phyloP scores from a whole-genome alignment of 495 filamentous ascomycete genomes.

The Penicillium arizonense region DNA sequence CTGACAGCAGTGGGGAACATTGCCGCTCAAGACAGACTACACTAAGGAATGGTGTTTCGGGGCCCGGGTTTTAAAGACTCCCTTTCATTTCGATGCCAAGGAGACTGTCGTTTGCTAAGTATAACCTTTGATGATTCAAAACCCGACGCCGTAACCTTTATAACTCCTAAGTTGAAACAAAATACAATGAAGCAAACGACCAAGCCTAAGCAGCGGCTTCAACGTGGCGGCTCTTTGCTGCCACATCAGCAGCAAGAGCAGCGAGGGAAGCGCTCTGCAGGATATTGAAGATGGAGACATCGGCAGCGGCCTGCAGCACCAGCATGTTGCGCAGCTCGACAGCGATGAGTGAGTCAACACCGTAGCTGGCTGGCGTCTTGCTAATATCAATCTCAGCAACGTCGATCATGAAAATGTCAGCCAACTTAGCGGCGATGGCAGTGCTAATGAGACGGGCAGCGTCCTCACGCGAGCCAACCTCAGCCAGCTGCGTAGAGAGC shows the following conservation, averaged over 20 bases:
- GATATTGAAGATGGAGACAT: conserved; percentile 43
- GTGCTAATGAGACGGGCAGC: too few species aligned
- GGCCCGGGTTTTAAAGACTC: too few species aligned
- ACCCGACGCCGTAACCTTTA: too few species aligned
- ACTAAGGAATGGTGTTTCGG: too few species aligned
- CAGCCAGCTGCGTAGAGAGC: conserved; percentile 3
- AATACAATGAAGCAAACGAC: too few species aligned
- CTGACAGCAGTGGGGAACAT: too few species aligned
- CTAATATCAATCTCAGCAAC: conserved; percentile 15
- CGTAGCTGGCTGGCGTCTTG: conserved; percentile 18
- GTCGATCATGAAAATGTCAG: conserved; percentile 15
- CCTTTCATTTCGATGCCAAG: too few species aligned
- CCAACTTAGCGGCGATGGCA: not conserved
- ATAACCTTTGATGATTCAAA: too few species aligned
- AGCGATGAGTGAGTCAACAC: conserved; percentile 36
- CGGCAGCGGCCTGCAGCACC: conserved; percentile 24
- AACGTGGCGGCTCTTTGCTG: not conserved
- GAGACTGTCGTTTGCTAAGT: too few species aligned
- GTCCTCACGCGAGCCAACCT: not conserved
- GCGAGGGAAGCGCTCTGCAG: conserved; percentile 34
- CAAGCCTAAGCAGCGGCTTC: too few species aligned
- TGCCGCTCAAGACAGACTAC: too few species aligned
- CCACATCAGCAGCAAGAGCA: conserved; percentile 16
- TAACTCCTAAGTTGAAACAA: too few species aligned
- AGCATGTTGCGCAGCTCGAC: conserved; percentile 36